These are phyloP conservation scores for Hypoxylon trugodes DNA, from an alignment of 495 filamentous ascomycete genomes.

Conservation along the genomic window DNA sequence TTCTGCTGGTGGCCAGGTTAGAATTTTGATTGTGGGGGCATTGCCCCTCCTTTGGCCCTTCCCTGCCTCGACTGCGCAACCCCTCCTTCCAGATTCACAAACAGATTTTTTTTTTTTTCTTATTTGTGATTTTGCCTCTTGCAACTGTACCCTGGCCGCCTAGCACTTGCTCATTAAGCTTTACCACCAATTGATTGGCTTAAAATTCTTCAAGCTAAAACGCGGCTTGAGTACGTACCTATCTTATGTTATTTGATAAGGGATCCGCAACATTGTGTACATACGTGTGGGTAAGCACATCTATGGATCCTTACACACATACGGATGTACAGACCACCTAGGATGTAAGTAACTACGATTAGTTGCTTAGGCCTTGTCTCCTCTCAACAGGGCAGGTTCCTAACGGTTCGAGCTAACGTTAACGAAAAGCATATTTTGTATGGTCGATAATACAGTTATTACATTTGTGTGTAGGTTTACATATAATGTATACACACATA, in stretches of 20 bases:
- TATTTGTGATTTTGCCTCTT: slow-evolving; percentile 25
- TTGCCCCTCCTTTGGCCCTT: slow-evolving; percentile 42
- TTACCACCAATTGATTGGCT: slow-evolving; percentile 19
- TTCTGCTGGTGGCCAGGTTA: slow-evolving; percentile 35
- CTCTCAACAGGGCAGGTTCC: too few relatives aligned
- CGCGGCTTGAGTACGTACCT: not conserved
- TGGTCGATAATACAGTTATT: too few relatives aligned
- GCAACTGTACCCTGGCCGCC: not conserved
- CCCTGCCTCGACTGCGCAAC: slow-evolving; percentile 28
- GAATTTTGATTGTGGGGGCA: slow-evolving; percentile 44
- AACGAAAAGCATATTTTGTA: too few relatives aligned
- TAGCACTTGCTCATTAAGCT: slow-evolving; percentile 8
- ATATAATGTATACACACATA: too few relatives aligned
- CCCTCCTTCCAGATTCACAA: slow-evolving; percentile 46
- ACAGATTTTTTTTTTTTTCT: slow-evolving; percentile 34
- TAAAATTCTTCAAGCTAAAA: slow-evolving; percentile 24
- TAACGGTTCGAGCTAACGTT: too few relatives aligned
- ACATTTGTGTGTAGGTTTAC: not conserved
- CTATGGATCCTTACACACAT: not conserved
- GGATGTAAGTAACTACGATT: too few relatives aligned
- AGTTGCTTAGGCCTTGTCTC: too few relatives aligned
- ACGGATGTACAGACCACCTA: not conserved
- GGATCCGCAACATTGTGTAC: not conserved
- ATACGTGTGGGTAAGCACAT: not conserved
- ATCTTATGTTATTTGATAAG: too few relatives aligned